Evolutionary conservation across 257 asterid genomes (phyloP).

Genomic region (Solanum arcanum): DNA sequence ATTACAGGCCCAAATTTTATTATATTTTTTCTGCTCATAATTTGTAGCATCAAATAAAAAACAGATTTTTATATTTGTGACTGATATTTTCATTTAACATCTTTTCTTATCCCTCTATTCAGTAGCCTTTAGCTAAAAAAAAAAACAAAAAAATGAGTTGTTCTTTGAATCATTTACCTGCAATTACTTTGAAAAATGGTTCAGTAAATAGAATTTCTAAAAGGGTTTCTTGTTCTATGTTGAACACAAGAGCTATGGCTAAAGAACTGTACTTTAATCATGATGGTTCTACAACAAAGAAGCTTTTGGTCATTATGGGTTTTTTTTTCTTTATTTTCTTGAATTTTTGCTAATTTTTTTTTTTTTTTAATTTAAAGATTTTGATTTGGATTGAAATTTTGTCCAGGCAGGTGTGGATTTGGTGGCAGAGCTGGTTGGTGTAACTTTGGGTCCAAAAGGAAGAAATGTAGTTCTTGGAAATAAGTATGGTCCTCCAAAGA

Average conservation of each 20-base stretch:
- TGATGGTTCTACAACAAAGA: slow-evolving; percentile 70
- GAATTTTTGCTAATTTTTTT: not conserved
- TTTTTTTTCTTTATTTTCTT: not conserved
- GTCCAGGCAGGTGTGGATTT: slow-evolving; percentile 63
- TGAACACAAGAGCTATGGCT: slow-evolving; percentile 49
- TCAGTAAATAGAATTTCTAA: slow-evolving; percentile 13
- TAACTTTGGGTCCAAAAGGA: slow-evolving; percentile 86
- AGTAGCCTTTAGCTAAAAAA: not conserved
- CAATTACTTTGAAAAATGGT: slow-evolving; percentile 29
- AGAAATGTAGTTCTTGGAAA: slow-evolving; percentile 86
- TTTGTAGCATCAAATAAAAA: not conserved
- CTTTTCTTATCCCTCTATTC: not conserved
- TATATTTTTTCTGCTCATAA: not conserved
- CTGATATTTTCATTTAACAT: not conserved
- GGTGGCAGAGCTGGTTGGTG: slow-evolving; percentile 81
- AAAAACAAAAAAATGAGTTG: slow-evolving; percentile 25
- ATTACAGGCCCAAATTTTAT: not conserved
- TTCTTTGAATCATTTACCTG: slow-evolving; percentile 38
- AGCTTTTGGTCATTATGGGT: slow-evolving; percentile 39
- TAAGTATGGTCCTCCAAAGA: slow-evolving; percentile 92
- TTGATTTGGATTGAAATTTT: not conserved
- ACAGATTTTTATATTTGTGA: not conserved
- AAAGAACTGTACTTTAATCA: slow-evolving; percentile 74
- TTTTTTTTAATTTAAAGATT: not conserved
- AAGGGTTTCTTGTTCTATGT: slow-evolving; percentile 20